Conservation (phyloP, 2,329 filamentous ascomycete species). For the Aaosphaeria arxii region DNA sequence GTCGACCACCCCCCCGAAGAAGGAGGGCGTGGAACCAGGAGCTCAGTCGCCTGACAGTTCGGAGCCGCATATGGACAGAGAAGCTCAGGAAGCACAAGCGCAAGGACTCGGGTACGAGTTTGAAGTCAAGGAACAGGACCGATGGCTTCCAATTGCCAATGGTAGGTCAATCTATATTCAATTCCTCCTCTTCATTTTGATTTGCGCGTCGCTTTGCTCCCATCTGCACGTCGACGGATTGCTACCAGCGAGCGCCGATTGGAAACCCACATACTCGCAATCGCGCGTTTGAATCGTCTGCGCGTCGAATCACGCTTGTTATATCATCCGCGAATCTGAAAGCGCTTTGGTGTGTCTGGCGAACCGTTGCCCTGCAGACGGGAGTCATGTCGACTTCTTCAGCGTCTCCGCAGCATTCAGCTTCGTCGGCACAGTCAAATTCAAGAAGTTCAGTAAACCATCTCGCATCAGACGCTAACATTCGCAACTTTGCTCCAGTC, state of each 20-base stretch:
- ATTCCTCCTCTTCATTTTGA: constrained; percentile 29
- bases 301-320: constrained; percentile 45
- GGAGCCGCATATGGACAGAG: constrained; percentile 86
- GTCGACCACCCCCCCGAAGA: constrained; percentile 91
- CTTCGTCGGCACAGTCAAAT: constrained; percentile 28
- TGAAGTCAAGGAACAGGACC: constrained; percentile 98
- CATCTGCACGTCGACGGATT: constrained; percentile 38
- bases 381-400: constrained; percentile 45
- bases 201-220: constrained; percentile 32
- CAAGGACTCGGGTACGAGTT: constrained; percentile 82
- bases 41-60: constrained; percentile 88
- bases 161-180: constrained; percentile 65
- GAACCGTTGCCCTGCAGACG: constrained; percentile 39
- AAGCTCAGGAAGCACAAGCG: constrained; percentile 73
- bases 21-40: constrained; percentile 82
- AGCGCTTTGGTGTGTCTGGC: constrained; percentile 23
- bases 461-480: constrained; percentile 77
- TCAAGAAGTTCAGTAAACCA: constrained; percentile 26
- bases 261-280: constrained; percentile 42
- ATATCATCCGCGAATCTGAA: constrained; percentile 19
- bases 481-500: constrained; percentile 91
- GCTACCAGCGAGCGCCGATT: constrained; percentile 49
- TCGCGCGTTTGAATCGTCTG: constrained; percentile 47
- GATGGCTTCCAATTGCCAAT: constrained; percentile 99
- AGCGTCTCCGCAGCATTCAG: constrained; percentile 31